Evolutionary conservation across 1,284 basidiomycete species (phyloP).

Genomic region (Rhodotorula mucilaginosa): DNA sequence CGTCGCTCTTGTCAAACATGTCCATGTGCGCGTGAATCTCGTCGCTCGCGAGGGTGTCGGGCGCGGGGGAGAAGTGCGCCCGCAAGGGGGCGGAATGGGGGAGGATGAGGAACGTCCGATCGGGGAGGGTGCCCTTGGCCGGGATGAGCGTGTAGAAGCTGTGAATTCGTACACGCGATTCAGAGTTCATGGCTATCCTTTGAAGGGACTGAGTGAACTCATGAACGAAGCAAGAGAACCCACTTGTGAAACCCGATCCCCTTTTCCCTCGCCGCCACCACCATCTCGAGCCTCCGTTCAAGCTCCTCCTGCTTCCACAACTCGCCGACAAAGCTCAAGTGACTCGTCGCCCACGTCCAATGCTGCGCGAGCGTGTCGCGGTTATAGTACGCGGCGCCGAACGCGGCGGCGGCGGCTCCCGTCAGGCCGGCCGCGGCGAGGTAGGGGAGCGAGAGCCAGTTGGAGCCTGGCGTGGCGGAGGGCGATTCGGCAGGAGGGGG

Average conservation of each 20-base stretch:
- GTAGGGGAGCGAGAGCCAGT: conserved; percentile 15
- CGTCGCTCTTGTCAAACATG: conserved; percentile 40
- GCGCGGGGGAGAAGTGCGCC: conserved; percentile 27
- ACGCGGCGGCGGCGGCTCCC: conserved; percentile 19
- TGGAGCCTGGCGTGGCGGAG: conserved; percentile 13
- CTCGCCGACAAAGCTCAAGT: conserved; percentile 39
- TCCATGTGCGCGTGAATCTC: conserved; percentile 38
- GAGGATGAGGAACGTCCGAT: conserved; percentile 37
- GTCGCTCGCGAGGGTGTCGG: conserved; percentile 25
- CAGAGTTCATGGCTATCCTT: not conserved
- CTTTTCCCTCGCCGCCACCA: conserved; percentile 15
- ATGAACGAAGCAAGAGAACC: not conserved
- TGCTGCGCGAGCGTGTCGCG: conserved; percentile 28
- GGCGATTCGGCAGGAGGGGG: conserved; percentile 12
- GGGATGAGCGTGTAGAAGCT: conserved; percentile 40
- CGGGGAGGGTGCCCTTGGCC: conserved; percentile 4
- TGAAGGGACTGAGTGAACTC: not conserved
- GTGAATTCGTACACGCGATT: not conserved
- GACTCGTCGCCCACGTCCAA: conserved; percentile 39
- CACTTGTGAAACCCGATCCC: conserved; percentile 39
- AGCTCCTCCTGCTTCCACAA: conserved; percentile 36
- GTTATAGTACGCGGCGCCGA: conserved; percentile 34
- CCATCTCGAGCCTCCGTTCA: conserved; percentile 21
- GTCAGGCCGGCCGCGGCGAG: conserved; percentile 18
- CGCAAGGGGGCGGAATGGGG: conserved; percentile 3